phyloP scores from a whole-genome alignment of 2,329 filamentous ascomycete species.

The Botrytis byssoidea region DNA sequence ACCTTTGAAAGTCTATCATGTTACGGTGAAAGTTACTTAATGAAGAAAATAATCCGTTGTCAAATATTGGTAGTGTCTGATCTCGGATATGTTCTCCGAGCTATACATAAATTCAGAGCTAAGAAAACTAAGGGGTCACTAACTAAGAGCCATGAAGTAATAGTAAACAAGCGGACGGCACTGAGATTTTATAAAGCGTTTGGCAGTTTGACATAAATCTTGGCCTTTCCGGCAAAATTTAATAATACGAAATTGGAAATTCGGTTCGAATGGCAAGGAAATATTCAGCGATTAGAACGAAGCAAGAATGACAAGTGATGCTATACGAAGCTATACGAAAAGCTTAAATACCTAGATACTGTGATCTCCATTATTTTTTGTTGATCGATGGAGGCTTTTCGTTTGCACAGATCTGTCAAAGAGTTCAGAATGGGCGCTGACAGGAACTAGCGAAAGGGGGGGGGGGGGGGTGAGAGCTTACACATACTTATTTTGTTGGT shows the following conservation, averaged over 20 bases:
- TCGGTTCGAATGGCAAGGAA: not conserved
- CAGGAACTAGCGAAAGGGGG: not conserved
- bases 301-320: not conserved
- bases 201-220: not conserved
- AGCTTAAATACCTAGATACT: not conserved
- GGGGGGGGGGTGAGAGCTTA: not conserved
- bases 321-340: not conserved
- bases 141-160: not conserved
- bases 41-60: not conserved
- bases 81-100: not conserved
- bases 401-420: not conserved
- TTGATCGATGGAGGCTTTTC: not conserved
- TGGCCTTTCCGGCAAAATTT: not conserved
- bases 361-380: not conserved
- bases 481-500: not conserved
- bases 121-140: not conserved
- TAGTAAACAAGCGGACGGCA: not conserved
- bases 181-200: not conserved
- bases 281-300: not conserved
- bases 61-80: conserved; percentile 2
- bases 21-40: not conserved
- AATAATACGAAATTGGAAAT: not conserved
- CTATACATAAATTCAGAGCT: not conserved
- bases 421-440: not conserved
- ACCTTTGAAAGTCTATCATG: not conserved